Evolutionary conservation across 2,329 filamentous ascomycete species (phyloP).

Genomic region (Nigrospora oryzae): DNA sequence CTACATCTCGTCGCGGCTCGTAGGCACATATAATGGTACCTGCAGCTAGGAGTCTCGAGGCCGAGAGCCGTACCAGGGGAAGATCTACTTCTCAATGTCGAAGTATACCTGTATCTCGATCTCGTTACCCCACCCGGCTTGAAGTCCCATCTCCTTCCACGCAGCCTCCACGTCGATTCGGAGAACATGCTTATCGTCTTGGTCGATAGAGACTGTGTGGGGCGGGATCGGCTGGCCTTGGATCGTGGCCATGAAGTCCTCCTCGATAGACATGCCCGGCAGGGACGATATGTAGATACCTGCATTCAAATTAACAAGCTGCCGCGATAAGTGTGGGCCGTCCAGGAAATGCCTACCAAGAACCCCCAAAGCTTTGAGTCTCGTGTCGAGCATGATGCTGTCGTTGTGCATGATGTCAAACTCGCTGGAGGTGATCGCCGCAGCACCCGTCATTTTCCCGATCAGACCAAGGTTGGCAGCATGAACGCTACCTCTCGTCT

Average conservation of each 20-base stretch:
- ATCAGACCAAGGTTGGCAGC: conserved; percentile 70
- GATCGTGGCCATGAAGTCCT: conserved; percentile 67
- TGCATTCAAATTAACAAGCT: conserved; percentile 16
- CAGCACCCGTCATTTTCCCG: conserved; percentile 83
- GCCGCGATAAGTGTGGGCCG: background rate
- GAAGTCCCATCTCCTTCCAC: conserved; percentile 66
- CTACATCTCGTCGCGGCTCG: too few relatives aligned
- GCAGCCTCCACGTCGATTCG: conserved; percentile 70
- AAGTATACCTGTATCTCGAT: conserved; percentile 59
- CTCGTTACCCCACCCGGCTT: conserved; percentile 74
- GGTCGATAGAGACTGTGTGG: conserved; percentile 53
- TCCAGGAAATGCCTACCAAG: conserved; percentile 39
- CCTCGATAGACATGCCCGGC: conserved; percentile 46
- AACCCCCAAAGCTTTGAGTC: conserved; percentile 71
- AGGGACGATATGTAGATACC: conserved; percentile 73
- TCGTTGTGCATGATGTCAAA: conserved; percentile 47
- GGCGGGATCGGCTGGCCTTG: conserved; percentile 61
- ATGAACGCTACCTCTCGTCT: conserved; percentile 30
- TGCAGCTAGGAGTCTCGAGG: too few relatives aligned
- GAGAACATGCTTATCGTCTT: conserved; percentile 49
- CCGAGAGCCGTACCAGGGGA: too few relatives aligned
- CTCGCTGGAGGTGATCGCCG: conserved; percentile 60
- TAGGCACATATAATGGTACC: too few relatives aligned
- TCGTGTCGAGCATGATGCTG: conserved; percentile 55
- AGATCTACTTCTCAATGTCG: conserved; percentile 21